Evolutionary conservation across 139 green algal genomes (phyloP).

Genomic region (Micractinium sp.): DNA sequence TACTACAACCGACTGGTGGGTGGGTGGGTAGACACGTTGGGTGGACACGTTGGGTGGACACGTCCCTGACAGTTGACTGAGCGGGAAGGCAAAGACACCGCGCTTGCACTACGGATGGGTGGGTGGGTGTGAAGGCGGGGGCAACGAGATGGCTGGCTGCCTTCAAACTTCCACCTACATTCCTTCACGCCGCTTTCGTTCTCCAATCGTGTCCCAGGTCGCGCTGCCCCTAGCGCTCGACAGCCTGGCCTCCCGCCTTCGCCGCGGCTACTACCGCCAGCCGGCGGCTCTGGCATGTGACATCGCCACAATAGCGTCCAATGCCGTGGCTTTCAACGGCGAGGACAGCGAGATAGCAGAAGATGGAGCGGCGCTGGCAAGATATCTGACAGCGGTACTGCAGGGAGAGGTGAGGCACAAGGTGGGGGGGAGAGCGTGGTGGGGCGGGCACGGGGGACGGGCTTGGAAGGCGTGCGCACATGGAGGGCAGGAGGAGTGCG

Average conservation of each 20-base stretch:
- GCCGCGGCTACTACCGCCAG: conserved; percentile 57
- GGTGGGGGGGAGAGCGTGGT: not conserved
- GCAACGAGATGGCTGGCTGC: not conserved
- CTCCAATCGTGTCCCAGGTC: no score
- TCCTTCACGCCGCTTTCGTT: no score
- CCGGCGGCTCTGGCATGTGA: conserved; percentile 49
- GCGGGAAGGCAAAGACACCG: no score
- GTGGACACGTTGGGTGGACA: no score
- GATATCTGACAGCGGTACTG: conserved; percentile 30
- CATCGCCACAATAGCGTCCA: conserved; percentile 47
- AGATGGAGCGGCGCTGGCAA: conserved; percentile 22
- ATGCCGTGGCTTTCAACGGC: conserved; percentile 62
- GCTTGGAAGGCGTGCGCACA: no score
- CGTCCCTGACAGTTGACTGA: no score
- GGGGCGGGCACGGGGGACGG: no score
- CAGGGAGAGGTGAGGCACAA: not conserved
- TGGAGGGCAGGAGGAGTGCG: no score
- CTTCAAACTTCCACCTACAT: no score
- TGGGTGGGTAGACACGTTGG: not conserved
- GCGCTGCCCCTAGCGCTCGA: conserved; percentile 58
- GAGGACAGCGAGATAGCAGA: conserved; percentile 34
- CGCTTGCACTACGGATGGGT: no score
- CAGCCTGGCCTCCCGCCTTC: conserved; percentile 45
- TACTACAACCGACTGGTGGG: conserved; percentile 41
- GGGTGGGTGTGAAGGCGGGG: no score